phyloP scores from a whole-genome alignment of 2,329 filamentous ascomycete species.

The Thermomyces lanuginosus region DNA sequence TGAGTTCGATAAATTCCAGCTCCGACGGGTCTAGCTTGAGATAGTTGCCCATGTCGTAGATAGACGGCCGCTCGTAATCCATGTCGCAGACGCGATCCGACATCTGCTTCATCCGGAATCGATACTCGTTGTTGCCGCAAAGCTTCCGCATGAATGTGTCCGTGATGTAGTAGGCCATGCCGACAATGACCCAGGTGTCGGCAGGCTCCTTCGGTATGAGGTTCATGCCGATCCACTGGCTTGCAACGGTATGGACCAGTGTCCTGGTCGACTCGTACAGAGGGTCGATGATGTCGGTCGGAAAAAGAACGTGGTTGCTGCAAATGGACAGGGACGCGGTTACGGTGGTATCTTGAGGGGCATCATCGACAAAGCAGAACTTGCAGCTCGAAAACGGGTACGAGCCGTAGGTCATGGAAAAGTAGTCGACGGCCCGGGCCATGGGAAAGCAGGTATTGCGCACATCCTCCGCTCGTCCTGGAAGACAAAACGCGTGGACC shows the following conservation, averaged over 20 bases:
- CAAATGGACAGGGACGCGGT: conserved; percentile 74
- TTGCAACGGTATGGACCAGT: conserved; percentile 68
- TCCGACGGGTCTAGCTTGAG: conserved; percentile 73
- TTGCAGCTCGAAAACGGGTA: conserved; percentile 91
- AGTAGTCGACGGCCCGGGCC: conserved; percentile 73
- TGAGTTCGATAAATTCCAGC: conserved; percentile 75
- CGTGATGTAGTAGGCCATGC: conserved; percentile 86
- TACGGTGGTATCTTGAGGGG: conserved; percentile 56
- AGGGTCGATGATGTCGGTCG: conserved; percentile 68
- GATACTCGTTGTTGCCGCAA: conserved; percentile 87
- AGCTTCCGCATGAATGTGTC: conserved; percentile 81
- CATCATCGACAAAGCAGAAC: conserved; percentile 84
- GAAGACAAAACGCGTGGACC: conserved; percentile 80
- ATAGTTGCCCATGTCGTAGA: conserved; percentile 62
- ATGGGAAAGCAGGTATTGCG: conserved; percentile 75
- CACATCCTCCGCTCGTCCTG: conserved; percentile 64
- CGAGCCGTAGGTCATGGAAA: conserved; percentile 71
- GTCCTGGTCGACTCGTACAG: conserved; percentile 67
- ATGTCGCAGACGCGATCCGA: conserved; percentile 67
- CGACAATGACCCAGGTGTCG: conserved; percentile 80
- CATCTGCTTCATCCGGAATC: conserved; percentile 72
- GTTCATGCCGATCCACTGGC: conserved; percentile 88
- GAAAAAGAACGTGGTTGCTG: conserved; percentile 71
- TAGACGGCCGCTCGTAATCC: conserved; percentile 66
- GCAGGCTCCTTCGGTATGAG: conserved; percentile 66